Evolutionary conservation across 306 rosid genomes (phyloP), one percentile per base, ranked within the genome.

Genomic region (Ochetophila trinervis): DNA sequence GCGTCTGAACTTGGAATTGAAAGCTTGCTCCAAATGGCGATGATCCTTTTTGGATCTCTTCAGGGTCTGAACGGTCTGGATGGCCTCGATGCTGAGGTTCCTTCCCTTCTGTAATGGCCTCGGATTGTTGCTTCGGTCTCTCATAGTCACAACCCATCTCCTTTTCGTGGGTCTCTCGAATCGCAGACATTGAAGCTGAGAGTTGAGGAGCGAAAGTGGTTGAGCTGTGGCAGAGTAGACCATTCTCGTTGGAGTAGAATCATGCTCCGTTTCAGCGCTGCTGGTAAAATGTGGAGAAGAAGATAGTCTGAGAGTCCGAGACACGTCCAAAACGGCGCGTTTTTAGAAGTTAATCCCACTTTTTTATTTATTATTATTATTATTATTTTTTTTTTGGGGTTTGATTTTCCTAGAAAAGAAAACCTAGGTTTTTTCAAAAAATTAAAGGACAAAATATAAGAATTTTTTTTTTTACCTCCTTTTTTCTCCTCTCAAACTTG

Each of bases 41-140:
- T 34, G 16, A 68, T 64, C 51, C 20, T 73, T 76, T 40, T 68
- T 54, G 44, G 74, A 74, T 60, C 85, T 69, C 69, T 80, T 80
- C 63, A 83, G 71, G 55, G 80, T 71, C 66, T 80, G 88, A 5
- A 80, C 76, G 55, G 81, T 73, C 75, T 77, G 85, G 47, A 83
- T 83, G 9, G 88, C 88, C 59, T 83, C 83, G 66, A 71, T 83
- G 85, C 88, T 83, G 63, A 77, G 88, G 65, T 70, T 67, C 63
- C 85, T 76, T 40, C 88, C 83, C 59, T 74, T 83, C 83, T 83
- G 85, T 60, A 83, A 24, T 4, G 79, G 83, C 48, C 79, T 57
- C 13, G 85, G 85, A 36, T 80, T 83, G 67, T 83, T 79, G 68
- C 76, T 80, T 64, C 82, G 70, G 67, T 66, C 80, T 56, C 72